Base-by-base conservation (phyloP, 2,329 filamentous ascomycete genomes). In the Pseudogymnoascus sp. region DNA sequence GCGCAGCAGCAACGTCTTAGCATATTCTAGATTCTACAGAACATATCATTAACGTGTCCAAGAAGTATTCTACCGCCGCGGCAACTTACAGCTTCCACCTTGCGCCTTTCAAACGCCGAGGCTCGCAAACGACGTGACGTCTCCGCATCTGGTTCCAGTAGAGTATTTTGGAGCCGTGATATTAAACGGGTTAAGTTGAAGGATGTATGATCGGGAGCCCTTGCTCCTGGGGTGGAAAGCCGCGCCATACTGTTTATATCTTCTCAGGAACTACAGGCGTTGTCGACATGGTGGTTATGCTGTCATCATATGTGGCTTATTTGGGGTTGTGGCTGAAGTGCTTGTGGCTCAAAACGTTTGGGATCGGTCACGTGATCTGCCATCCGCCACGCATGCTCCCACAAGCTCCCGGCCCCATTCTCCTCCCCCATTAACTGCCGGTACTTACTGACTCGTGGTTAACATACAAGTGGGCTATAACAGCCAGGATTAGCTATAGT, bases 21-120 rank as follows among this genome's bases (percentile, higher is more conserved):
- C 89, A 72, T 89, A 85, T 68, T 89, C 83, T 66, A 93, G 78
- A 70, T 91, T 93, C 84, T 90, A 66, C 14, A 7, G n/a, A 39
- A 14, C 59, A 40, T 16, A 21, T 31, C 7, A 62, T 26, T 62
- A 42, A n/a, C 42, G 31, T n/a, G 21, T 16, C 18, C 23, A 11
- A 6, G 7, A 7, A 57, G 31, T 60, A 29, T 18, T 21, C 21
- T 42, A 47, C 11, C 26, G 37, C 23, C 16, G 5, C 34, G 59
- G 57, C n/a, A 37, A 73, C 79, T 66, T 77, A 85, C 82, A 67
- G 81, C 79, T 68, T 76, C 77, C 31, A 81, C 79, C 70, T 83
- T 84, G 67, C 81, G 80, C 65, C 89, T 81, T 76, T 91, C 88
- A 70, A 85, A 87, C 70, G 83, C 84, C 68, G 83, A 89, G 31